These are phyloP conservation scores for Vaccinium corymbosum DNA, from an alignment of 148 eudicot genomes.

Conservation along the genomic window DNA sequence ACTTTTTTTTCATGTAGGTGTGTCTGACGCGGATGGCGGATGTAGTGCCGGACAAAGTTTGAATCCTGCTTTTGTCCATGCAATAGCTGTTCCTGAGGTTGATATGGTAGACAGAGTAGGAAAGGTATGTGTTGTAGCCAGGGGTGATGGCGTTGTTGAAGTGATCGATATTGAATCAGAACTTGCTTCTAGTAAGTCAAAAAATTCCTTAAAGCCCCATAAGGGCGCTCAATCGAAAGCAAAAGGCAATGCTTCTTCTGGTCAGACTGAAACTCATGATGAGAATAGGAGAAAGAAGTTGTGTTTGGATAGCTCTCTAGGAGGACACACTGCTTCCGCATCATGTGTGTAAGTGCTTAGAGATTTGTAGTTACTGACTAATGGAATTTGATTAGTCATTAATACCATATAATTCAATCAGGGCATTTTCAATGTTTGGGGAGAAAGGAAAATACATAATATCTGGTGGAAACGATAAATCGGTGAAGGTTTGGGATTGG, in stretches of 20 bases:
- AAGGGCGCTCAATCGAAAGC: conserved; percentile 32
- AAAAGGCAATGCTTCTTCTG: conserved; percentile 29
- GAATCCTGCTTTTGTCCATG: conserved; percentile 93
- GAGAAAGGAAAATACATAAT: conserved; percentile 83
- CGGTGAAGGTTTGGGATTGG: conserved; percentile 97
- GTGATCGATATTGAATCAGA: conserved; percentile 74
- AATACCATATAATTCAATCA: conserved; percentile 18
- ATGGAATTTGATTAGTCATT: neutral
- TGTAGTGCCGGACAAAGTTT: conserved; percentile 45
- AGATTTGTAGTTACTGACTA: neutral
- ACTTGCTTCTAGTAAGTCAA: conserved; percentile 46
- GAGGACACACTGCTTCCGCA: conserved; percentile 87
- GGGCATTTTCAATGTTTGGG: conserved; percentile 89
- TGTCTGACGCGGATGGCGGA: conserved; percentile 28
- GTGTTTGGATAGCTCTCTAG: conserved; percentile 64
- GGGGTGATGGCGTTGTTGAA: conserved; percentile 91
- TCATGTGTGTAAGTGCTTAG: conserved; percentile 79
- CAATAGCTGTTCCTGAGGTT: conserved; percentile 76
- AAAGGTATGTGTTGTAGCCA: conserved; percentile 77
- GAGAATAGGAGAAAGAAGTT: conserved; percentile 44
- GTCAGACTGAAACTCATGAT: conserved; percentile 29
- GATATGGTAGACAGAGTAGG: conserved; percentile 74
- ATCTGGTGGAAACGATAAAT: conserved; percentile 88
- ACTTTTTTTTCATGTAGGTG: conserved; percentile 30
- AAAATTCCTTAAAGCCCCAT: conserved; percentile 33